Conservation (phyloP, 2,329 filamentous ascomycete species). For the Epichloe aotearoae region DNA sequence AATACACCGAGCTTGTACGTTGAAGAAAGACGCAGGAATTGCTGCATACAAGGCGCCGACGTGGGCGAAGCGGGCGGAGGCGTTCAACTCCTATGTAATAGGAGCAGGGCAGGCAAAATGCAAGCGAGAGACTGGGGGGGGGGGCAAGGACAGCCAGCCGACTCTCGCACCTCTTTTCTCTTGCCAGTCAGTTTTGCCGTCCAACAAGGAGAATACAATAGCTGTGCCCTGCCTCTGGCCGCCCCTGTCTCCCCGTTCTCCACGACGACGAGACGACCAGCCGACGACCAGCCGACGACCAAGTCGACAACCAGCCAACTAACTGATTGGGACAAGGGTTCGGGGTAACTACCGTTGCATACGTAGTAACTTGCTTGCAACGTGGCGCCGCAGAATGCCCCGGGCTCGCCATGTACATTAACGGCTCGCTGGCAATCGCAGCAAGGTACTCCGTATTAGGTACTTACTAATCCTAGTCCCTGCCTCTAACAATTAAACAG, state of each 20-base stretch:
- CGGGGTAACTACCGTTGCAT: conserved; percentile 3
- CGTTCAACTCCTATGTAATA: too few species aligned
- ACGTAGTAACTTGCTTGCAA: not conserved
- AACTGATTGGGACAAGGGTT: conserved; percentile 6
- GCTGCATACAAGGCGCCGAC: too few species aligned
- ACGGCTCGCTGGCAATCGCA: too few species aligned
- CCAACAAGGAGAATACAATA: too few species aligned
- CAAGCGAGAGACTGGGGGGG: too few species aligned
- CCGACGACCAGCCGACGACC: not conserved
- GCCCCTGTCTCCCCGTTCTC: not conserved
- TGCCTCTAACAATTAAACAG: too few species aligned
- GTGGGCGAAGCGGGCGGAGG: not conserved
- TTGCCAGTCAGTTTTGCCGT: too few species aligned
- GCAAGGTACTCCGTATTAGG: not conserved
- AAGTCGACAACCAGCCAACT: not conserved
- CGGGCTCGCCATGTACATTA: not conserved
- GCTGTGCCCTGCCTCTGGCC: not conserved
- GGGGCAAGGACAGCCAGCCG: too few species aligned
- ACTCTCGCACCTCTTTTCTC: too few species aligned
- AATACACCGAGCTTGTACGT: too few species aligned
- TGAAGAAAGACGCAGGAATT: not conserved
- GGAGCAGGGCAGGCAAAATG: too few species aligned
- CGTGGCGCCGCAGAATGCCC: not conserved
- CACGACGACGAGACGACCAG: not conserved
- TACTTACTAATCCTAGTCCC: not conserved